Evolutionary conservation across 805 yeast species (phyloP).

Genomic region (Starmerella powellii): DNA sequence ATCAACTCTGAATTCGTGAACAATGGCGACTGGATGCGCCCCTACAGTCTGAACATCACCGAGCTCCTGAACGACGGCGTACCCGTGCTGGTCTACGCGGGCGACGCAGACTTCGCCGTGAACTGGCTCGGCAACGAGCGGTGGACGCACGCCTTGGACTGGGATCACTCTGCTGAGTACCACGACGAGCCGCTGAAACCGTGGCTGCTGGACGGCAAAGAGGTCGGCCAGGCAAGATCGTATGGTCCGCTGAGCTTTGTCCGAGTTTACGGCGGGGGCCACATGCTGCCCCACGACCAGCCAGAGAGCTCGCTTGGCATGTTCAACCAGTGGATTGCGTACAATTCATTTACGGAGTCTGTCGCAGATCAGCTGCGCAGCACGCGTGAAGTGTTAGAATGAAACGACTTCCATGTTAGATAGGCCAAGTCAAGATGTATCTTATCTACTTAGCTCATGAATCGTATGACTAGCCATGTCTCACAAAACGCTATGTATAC

Average conservation of each 20-base stretch:
- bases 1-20: conserved; percentile 70
- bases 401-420: too few species aligned
- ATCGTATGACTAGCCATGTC: too few species aligned
- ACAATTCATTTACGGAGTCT: not conserved
- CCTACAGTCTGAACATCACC: conserved; percentile 61
- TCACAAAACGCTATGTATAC: too few species aligned
- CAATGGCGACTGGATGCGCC: conserved; percentile 90
- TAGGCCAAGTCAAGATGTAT: too few species aligned
- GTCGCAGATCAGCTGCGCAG: too few species aligned
- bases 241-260: conserved; percentile 62
- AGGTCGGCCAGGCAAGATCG: conserved; percentile 59
- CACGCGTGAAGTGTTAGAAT: too few species aligned
- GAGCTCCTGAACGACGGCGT: conserved; percentile 55
- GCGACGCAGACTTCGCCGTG: conserved; percentile 91
- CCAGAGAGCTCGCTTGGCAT: conserved; percentile 66
- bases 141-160: conserved; percentile 63
- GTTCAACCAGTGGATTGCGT: conserved; percentile 67
- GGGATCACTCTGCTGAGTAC: conserved; percentile 47
- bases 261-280: conserved; percentile 82
- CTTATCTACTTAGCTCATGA: too few species aligned
- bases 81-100: conserved; percentile 84
- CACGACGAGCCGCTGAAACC: conserved; percentile 29
- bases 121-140: conserved; percentile 91
- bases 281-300: conserved; percentile 92
- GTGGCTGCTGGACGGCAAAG: conserved; percentile 34